These are phyloP conservation scores for Asterophora lycoperdoides DNA, from an alignment of 768 basidiomycete genomes.

Conservation along the genomic window DNA sequence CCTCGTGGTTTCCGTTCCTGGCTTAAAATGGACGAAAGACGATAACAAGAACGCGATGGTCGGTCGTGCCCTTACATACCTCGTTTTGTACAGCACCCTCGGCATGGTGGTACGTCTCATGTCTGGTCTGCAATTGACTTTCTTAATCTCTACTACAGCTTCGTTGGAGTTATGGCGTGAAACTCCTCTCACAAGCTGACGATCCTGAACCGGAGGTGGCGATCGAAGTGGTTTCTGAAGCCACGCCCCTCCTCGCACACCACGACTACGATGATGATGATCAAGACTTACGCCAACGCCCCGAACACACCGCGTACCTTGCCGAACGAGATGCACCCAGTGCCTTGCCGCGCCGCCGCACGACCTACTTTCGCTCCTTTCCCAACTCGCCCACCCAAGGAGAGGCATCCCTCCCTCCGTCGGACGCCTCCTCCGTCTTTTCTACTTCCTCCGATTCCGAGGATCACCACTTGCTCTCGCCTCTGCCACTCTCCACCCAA, in stretches of 20 bases:
- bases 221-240: not conserved
- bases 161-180: conserved; percentile 68
- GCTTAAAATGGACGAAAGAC: conserved; percentile 74
- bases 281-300: not conserved
- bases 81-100: conserved; percentile 89
- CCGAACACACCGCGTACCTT: conserved; percentile 13
- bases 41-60: conserved; percentile 88
- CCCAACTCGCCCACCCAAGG: conserved; percentile 17
- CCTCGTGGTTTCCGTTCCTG: conserved; percentile 77
- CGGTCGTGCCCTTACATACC: conserved; percentile 83
- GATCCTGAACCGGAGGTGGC: not conserved
- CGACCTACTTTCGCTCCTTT: conserved; percentile 19
- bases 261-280: not conserved
- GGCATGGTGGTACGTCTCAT: conserved; percentile 75
- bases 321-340: not conserved
- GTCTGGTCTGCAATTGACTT: not conserved
- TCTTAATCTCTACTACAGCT: conserved; percentile 40
- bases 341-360: conserved; percentile 9
- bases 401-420: conserved; percentile 1
- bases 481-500: not conserved
- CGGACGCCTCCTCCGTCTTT: not conserved
- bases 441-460: conserved; percentile 13
- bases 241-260: not conserved
- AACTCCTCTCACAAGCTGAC: conserved; percentile 16
- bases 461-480: not conserved